Base-by-base conservation (phyloP, 345 rosid genomes). In the Heritiera littoralis region DNA sequence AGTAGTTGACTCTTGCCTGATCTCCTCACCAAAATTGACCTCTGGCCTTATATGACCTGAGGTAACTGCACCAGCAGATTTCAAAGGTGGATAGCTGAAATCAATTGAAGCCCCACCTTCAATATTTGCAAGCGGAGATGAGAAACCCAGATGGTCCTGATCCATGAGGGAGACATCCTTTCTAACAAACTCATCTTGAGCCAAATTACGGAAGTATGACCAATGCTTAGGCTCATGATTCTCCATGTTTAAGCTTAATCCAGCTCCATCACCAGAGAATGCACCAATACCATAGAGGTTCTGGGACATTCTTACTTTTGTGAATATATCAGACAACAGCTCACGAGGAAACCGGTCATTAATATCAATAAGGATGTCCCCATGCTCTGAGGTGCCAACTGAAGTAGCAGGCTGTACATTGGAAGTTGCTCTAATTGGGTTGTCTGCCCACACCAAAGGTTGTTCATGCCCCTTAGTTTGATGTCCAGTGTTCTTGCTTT, bases 201-300 rank as follows among this genome's bases (percentile, higher is more conserved):
- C 97, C 89, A 96, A 84, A 79, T 92, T 89, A 79, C 92, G 94
- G 81, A 96, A 96, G 87, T 92, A 91, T 4, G 99, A 96, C 99
- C 99, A 96, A 75, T 64, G 95, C 87, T 89, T 92, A 12, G 92
- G 97, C 78, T 92, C 98, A 83, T 74, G 89, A 86, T 91, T 96
- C 86, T 91, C 87, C 87, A 92, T 86, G 81, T 92, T 89, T 75
- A 92, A 86, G 84, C 97, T 96, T 86, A 88, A 82, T 35, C 90
- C 97, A 74, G 91, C 87, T 81, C 97, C 97, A 85, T 86, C 93
- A 79, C 88, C 85, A 79, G 83, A 90, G 82, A 89, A 86, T 55
- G 86, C 83, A 81, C 76, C 81, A 72, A 90, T 77, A 58, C 78
- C 90, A 86, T 82, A 69, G 45, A 78, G 68, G 75, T 86, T 87